A percentile compares a stretch with the other conserved stretches of the same genome.
These are phyloP conservation scores for Aspergillus cejpii DNA, from an alignment of 2,329 filamentous ascomycete species.

Conservation along the genomic window DNA sequence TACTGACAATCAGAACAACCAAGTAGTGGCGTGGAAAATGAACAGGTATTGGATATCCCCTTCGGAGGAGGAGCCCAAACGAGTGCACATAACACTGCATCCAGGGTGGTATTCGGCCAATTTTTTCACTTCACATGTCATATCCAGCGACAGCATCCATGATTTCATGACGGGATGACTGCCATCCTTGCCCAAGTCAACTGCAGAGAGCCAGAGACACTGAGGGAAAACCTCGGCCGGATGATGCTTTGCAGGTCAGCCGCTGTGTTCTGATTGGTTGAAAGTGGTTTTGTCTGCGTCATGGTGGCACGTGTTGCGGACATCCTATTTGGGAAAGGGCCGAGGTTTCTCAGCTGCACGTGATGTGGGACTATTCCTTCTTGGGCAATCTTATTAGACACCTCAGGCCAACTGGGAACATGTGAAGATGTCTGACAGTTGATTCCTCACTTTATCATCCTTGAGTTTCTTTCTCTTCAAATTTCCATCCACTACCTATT, in stretches of 20 bases:
- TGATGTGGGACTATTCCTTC: neutral
- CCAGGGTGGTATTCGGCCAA: neutral
- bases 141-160: neutral
- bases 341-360: neutral
- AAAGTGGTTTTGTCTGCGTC: slow-evolving; percentile 9
- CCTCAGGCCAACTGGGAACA: too few species aligned
- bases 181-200: neutral
- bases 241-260: neutral
- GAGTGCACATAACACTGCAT: neutral
- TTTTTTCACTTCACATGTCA: neutral
- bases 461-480: too few species aligned
- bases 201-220: neutral
- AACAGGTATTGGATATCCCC: neutral
- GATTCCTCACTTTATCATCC: too few species aligned
- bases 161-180: neutral
- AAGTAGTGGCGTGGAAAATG: neutral
- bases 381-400: neutral
- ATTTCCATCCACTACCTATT: too few species aligned
- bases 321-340: slow-evolving; percentile 5
- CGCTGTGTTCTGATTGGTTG: slow-evolving; percentile 15
- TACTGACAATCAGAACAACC: neutral
- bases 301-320: slow-evolving; percentile 3
- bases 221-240: neutral
- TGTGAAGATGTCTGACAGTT: too few species aligned
- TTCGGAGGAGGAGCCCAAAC: neutral